These are phyloP conservation scores for Colletotrichum musicola DNA, from an alignment of 2,329 filamentous ascomycete species.

Conservation along the genomic window DNA sequence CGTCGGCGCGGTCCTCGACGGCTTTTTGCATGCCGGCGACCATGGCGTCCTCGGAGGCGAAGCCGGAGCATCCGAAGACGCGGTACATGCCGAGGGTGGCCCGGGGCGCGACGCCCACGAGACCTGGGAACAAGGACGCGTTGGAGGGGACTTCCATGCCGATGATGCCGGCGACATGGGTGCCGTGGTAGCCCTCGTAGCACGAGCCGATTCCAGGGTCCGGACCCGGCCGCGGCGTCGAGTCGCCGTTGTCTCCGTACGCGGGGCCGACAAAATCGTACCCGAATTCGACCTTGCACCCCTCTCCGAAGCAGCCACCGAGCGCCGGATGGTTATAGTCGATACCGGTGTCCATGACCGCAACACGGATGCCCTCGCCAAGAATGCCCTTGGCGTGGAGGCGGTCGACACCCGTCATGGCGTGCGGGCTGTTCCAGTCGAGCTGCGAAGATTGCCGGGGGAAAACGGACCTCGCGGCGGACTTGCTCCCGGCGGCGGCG, in stretches of 20 bases:
- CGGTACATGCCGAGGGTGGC: slow-evolving; percentile 43
- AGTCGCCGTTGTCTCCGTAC: slow-evolving; percentile 29
- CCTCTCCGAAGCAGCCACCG: slow-evolving; percentile 27
- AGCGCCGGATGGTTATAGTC: slow-evolving; percentile 27
- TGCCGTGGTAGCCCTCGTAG: slow-evolving; percentile 45
- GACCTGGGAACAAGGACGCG: slow-evolving; percentile 24
- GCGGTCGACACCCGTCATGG: slow-evolving; percentile 27
- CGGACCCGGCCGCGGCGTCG: slow-evolving; percentile 31
- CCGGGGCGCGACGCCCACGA: slow-evolving; percentile 44
- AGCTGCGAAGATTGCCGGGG: too few species aligned
- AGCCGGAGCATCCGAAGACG: slow-evolving; percentile 40
- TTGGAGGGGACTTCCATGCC: slow-evolving; percentile 27
- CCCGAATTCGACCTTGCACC: slow-evolving; percentile 38
- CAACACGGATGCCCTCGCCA: slow-evolving; percentile 24
- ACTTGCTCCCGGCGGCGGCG: too few species aligned
- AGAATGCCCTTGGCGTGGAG: slow-evolving; percentile 25
- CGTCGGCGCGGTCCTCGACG: slow-evolving; percentile 44
- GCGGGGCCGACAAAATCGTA: slow-evolving; percentile 43
- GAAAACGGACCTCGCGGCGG: too few species aligned
- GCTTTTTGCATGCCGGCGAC: slow-evolving; percentile 45
- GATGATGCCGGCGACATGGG: slow-evolving; percentile 43
- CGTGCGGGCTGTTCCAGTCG: slow-evolving; percentile 5
- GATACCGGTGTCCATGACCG: slow-evolving; percentile 34
- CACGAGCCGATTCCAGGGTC: slow-evolving; percentile 40
- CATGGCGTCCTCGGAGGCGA: slow-evolving; percentile 40